Percentiles rank a stretch among this genome's conserved stretches.
phyloP scores from a whole-genome alignment of 2,329 filamentous ascomycete genomes.

The Fusarium sp. region DNA sequence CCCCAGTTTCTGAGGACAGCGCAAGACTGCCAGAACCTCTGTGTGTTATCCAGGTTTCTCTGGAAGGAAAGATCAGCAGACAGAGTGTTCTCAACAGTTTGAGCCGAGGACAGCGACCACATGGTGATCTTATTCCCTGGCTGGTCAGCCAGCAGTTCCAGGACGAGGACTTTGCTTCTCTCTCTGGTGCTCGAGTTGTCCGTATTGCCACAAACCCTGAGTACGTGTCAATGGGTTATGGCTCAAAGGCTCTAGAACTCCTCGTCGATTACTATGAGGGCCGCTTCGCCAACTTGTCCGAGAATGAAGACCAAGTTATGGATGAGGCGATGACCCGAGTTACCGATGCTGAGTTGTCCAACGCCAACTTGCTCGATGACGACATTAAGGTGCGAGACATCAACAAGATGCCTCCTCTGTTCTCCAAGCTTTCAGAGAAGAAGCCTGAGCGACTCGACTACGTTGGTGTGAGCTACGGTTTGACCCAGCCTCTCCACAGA shows the following conservation, averaged over 20 bases:
- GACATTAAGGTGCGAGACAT: constrained; percentile 92
- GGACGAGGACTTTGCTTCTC: constrained; percentile 92
- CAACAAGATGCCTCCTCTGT: constrained; percentile 90
- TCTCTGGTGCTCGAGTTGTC: constrained; percentile 92
- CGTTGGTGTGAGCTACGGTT: constrained; percentile 92
- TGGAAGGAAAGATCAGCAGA: constrained; percentile 94
- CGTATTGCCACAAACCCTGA: constrained; percentile 97
- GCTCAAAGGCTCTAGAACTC: constrained; percentile 86
- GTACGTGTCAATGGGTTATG: constrained; percentile 93
- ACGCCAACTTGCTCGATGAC: constrained; percentile 82
- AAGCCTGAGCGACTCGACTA: constrained; percentile 88
- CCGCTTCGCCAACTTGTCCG: constrained; percentile 86
- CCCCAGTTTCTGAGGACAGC: constrained; percentile 82
- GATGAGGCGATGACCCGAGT: constrained; percentile 80
- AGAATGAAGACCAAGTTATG: constrained; percentile 68
- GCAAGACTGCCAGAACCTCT: constrained; percentile 90
- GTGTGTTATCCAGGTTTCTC: constrained; percentile 91
- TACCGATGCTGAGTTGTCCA: constrained; percentile 84
- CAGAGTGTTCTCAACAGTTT: constrained; percentile 92
- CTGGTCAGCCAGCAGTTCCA: constrained; percentile 98
- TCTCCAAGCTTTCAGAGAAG: constrained; percentile 87
- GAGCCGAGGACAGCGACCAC: constrained; percentile 87
- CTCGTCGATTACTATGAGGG: constrained; percentile 94
- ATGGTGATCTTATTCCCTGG: constrained; percentile 97
- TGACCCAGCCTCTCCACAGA: constrained; percentile 88